A percentile compares a stretch with the other conserved stretches of the same genome.
These are phyloP conservation scores for Trichoderma asperelloides DNA, from an alignment of 495 filamentous ascomycete genomes.

Conservation along the genomic window DNA sequence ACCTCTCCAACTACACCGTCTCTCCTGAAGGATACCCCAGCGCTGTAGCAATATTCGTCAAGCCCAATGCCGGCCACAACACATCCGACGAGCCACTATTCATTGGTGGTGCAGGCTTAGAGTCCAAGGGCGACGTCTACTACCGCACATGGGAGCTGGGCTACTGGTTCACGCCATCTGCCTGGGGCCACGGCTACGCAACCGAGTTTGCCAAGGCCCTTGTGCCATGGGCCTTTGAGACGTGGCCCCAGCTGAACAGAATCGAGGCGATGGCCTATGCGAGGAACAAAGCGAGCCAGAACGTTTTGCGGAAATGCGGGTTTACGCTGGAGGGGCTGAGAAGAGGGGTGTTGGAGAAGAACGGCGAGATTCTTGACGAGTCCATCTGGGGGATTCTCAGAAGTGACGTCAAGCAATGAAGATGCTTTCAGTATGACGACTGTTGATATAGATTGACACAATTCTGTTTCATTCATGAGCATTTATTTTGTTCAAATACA, in stretches of 20 bases:
- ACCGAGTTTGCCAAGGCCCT: constrained; percentile 19
- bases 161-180: constrained; percentile 27
- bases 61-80: neutral
- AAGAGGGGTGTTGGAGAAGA: constrained; percentile 27
- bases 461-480: neutral
- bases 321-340: constrained; percentile 29
- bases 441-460: neutral
- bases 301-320: constrained; percentile 28
- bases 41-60: neutral
- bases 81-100: constrained; percentile 12
- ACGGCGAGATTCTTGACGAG: constrained; percentile 25
- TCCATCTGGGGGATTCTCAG: constrained; percentile 25
- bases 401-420: constrained; percentile 17
- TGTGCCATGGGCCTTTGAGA: constrained; percentile 27
- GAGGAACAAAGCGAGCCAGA: constrained; percentile 24
- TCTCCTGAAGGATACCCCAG: neutral
- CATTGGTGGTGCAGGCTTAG: constrained; percentile 28
- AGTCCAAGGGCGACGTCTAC: constrained; percentile 20
- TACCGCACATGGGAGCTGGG: constrained; percentile 28
- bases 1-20: neutral
- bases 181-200: constrained; percentile 32
- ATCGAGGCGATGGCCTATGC: constrained; percentile 26
- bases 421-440: neutral
- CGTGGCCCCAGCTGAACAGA: constrained; percentile 20
- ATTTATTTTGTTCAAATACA: neutral